Evolutionary conservation across 352 stramenopile genomes (phyloP).

Genomic region (Globisporangium parvum): DNA sequence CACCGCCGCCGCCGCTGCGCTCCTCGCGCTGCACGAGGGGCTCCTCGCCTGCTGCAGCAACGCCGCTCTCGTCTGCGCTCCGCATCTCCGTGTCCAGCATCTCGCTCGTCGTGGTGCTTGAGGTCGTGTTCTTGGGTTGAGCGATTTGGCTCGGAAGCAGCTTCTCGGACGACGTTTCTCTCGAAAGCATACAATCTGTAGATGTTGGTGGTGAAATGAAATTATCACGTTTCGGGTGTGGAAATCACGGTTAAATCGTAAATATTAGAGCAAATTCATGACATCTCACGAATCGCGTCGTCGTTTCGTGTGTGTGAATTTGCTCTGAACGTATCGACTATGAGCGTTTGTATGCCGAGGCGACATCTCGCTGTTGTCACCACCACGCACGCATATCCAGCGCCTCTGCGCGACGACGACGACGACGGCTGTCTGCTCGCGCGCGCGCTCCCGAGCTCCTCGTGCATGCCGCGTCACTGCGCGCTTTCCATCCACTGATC

Average conservation of each 20-base stretch:
- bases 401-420: too few species aligned
- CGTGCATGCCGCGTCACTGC: conserved; percentile 10
- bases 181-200: too few species aligned
- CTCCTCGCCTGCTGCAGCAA: conserved; percentile 16
- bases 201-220: too few species aligned
- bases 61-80: conserved; percentile 15
- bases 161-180: too few species aligned
- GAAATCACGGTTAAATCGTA: too few species aligned
- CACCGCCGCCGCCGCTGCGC: conserved; percentile 26
- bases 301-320: too few species aligned
- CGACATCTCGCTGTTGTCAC: too few species aligned
- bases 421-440: not conserved
- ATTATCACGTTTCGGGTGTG: too few species aligned
- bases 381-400: not conserved
- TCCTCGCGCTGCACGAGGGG: conserved; percentile 43
- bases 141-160: not conserved
- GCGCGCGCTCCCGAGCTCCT: not conserved
- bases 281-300: too few species aligned
- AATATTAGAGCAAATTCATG: too few species aligned
- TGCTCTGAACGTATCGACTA: too few species aligned
- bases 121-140: conserved; percentile 1
- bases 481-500: not conserved
- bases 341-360: too few species aligned
- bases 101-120: conserved; percentile 7
- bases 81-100: conserved; percentile 64